These are phyloP conservation scores for Podila horticola DNA, from an alignment of 192 early-diverging fungal genomes.

Conservation along the genomic window DNA sequence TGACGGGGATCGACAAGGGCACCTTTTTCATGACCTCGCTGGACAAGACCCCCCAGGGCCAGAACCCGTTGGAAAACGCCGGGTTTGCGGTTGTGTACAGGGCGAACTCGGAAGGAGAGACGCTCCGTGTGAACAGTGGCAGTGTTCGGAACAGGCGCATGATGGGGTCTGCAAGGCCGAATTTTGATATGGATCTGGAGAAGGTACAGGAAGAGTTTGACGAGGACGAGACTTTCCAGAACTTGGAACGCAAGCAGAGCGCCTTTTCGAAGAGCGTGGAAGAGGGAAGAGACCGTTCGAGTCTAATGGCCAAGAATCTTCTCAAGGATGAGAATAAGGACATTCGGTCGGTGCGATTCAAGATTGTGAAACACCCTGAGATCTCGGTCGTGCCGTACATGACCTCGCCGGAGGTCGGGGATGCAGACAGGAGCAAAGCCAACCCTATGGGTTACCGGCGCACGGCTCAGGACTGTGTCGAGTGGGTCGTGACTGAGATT, in stretches of 20 bases:
- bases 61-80: slow-evolving; percentile 58
- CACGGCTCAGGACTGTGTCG: slow-evolving; percentile 29
- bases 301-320: slow-evolving; percentile 11
- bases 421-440: slow-evolving; percentile 11
- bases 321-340: slow-evolving; percentile 21
- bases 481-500: slow-evolving; percentile 49
- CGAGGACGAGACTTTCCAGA: neutral
- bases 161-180: slow-evolving; percentile 10
- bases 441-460: slow-evolving; percentile 13
- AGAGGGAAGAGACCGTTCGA: neutral
- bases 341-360: slow-evolving; percentile 40
- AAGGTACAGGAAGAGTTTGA: slow-evolving; percentile 15
- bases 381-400: slow-evolving; percentile 29
- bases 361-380: slow-evolving; percentile 47
- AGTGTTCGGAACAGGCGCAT: slow-evolving; percentile 56
- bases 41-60: slow-evolving; percentile 8
- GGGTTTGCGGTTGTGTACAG: slow-evolving; percentile 60
- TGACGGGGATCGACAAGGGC: slow-evolving; percentile 68
- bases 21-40: slow-evolving; percentile 30
- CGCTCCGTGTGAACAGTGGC: slow-evolving; percentile 60
- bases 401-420: neutral
- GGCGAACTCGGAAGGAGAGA: slow-evolving; percentile 55
- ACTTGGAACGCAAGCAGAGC: neutral
- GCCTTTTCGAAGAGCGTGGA: neutral
- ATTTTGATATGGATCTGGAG: neutral